phyloP scores from a whole-genome alignment of 805 yeast genomes.

The Starmerella tilneyi region DNA sequence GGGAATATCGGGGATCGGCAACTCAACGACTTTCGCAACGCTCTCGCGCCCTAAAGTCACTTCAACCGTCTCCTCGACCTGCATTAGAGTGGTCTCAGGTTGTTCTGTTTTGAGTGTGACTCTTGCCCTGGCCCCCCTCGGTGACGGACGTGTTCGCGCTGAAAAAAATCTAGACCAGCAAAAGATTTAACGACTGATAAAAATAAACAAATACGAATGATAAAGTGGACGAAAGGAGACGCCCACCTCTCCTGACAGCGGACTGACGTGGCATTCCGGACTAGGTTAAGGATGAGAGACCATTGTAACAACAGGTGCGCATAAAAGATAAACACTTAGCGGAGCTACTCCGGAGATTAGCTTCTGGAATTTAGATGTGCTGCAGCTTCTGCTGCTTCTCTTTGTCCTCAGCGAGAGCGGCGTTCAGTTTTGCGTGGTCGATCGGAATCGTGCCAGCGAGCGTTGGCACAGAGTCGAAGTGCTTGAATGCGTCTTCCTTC shows the following conservation, averaged over 20 bases:
- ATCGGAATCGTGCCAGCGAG: conserved; percentile 29
- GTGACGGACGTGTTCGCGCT: not conserved
- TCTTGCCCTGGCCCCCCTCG: not conserved
- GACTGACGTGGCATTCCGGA: not conserved
- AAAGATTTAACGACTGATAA: not conserved
- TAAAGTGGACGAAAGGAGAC: not conserved
- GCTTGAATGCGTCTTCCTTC: conserved; percentile 20
- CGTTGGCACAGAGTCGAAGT: conserved; percentile 29
- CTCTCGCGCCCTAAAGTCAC: conserved; percentile 2
- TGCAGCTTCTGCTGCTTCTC: conserved; percentile 12
- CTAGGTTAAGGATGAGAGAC: too few species aligned
- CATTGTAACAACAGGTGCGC: too few species aligned
- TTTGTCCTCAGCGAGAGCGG: conserved; percentile 18
- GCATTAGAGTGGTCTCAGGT: not conserved
- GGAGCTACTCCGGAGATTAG: too few species aligned
- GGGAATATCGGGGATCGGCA: conserved; percentile 4
- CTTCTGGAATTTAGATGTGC: too few species aligned
- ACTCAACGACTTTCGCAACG: not conserved
- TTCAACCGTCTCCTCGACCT: conserved; percentile 4
- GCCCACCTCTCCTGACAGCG: too few species aligned
- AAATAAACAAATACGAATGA: not conserved
- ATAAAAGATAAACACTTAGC: not conserved
- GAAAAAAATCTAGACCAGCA: not conserved
- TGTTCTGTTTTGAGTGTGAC: conserved; percentile 6
- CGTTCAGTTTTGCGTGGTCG: conserved; percentile 21